Conservation (phyloP, 1,139 yeast species). For the Nematodospora anomalae region DNA sequence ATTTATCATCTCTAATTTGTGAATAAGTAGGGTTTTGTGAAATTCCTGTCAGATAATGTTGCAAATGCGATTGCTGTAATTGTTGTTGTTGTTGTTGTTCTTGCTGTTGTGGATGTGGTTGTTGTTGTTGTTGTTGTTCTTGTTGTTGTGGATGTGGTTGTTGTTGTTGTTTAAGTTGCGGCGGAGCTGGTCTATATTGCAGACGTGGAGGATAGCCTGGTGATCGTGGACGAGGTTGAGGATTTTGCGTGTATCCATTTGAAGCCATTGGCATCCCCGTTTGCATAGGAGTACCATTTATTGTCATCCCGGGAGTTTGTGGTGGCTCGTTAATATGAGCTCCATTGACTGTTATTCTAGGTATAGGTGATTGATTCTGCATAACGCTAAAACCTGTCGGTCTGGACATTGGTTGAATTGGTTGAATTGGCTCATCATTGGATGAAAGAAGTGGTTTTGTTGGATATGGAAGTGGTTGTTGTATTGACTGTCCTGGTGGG, state of each 20-base stretch:
- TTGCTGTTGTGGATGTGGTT: slow-evolving; percentile 3
- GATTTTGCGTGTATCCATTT: background rate
- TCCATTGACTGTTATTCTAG: background rate
- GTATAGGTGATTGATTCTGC: slow-evolving; percentile 1
- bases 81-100: slow-evolving; percentile 5
- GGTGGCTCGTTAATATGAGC: background rate
- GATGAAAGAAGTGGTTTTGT: slow-evolving; percentile 1
- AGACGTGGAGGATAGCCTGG: slow-evolving; percentile 12
- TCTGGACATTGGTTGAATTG: slow-evolving; percentile 1
- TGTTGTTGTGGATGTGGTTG: slow-evolving; percentile 2
- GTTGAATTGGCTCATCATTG: background rate
- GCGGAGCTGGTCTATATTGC: slow-evolving; percentile 11
- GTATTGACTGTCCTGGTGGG: slow-evolving; percentile 2
- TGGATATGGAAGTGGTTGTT: slow-evolving; percentile 1
- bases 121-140: slow-evolving; percentile 2
- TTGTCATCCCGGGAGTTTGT: slow-evolving; percentile 1
- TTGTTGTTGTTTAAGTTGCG: slow-evolving; percentile 4
- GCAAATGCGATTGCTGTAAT: slow-evolving; percentile 3
- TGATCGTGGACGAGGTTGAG: slow-evolving; percentile 3
- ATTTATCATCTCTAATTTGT: slow-evolving; percentile 18
- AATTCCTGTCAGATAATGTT: slow-evolving; percentile 4
- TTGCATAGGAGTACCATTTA: background rate
- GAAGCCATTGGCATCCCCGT: background rate
- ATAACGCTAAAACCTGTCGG: background rate
- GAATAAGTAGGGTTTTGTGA: slow-evolving; percentile 13